These are phyloP conservation scores for Claviceps humidiphila DNA, from an alignment of 2,329 filamentous ascomycete genomes.

Conservation along the genomic window DNA sequence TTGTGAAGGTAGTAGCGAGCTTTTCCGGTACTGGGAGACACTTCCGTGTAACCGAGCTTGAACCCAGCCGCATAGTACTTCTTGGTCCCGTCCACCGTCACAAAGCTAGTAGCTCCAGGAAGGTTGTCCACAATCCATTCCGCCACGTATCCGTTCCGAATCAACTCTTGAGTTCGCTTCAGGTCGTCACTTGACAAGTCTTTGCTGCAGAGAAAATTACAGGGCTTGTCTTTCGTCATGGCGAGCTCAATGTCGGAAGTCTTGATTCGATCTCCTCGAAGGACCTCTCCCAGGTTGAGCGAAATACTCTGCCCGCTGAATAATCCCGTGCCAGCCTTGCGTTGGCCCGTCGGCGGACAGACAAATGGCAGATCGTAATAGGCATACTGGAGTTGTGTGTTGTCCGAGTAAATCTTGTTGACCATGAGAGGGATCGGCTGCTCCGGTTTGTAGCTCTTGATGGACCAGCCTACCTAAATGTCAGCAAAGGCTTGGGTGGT, in stretches of 20 bases:
- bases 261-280: slow-evolving; percentile 75
- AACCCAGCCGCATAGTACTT: slow-evolving; percentile 88
- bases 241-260: slow-evolving; percentile 70
- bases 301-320: slow-evolving; percentile 66
- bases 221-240: slow-evolving; percentile 65
- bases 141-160: slow-evolving; percentile 68
- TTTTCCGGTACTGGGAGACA: slow-evolving; percentile 42
- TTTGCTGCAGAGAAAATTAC: slow-evolving; percentile 57
- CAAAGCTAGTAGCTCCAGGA: slow-evolving; percentile 77
- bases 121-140: slow-evolving; percentile 93
- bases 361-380: slow-evolving; percentile 83
- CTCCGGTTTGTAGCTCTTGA: slow-evolving; percentile 63
- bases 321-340: slow-evolving; percentile 51
- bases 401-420: slow-evolving; percentile 85
- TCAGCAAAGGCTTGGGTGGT: slow-evolving; percentile 2
- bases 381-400: slow-evolving; percentile 81
- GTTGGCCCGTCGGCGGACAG: slow-evolving; percentile 61
- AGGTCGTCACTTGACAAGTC: slow-evolving; percentile 52
- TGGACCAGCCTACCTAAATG: slow-evolving; percentile 52
- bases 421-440: slow-evolving; percentile 75
- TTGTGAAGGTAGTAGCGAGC: slow-evolving; percentile 70
- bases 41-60: slow-evolving; percentile 70
- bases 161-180: slow-evolving; percentile 54
- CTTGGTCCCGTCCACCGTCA: slow-evolving; percentile 68
- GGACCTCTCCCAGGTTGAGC: slow-evolving; percentile 74